phyloP scores from a whole-genome alignment of 176 grass and related monocot genomes.

The Rhynchospora tenuis region DNA sequence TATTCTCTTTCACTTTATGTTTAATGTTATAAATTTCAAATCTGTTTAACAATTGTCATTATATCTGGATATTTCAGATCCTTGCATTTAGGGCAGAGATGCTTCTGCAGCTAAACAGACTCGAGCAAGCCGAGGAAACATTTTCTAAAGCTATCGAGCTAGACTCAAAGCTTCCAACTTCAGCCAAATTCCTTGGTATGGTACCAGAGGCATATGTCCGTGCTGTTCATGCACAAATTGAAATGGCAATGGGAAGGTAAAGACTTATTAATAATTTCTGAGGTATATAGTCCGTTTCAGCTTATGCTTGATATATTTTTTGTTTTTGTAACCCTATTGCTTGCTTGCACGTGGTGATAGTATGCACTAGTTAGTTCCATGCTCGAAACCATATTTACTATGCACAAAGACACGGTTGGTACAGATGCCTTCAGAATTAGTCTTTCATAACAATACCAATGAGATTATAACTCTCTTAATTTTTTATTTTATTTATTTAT shows the following conservation, averaged over 20 bases:
- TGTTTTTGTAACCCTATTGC: too few species aligned
- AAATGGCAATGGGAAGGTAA: conserved; percentile 32
- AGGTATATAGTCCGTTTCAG: too few species aligned
- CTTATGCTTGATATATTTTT: too few species aligned
- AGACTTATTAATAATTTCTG: too few species aligned
- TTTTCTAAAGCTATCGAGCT: conserved; percentile 23
- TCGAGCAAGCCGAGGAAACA: conserved; percentile 56
- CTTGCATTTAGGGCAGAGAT: conserved; percentile 66
- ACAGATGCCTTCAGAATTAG: too few species aligned
- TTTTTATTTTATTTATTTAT: too few species aligned
- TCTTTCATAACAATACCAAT: too few species aligned
- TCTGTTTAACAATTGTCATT: background rate
- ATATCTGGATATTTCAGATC: conserved; percentile 38
- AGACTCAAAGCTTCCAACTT: conserved; percentile 24
- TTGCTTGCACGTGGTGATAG: background rate
- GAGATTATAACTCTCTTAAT: too few species aligned
- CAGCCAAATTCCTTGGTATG: conserved; percentile 42
- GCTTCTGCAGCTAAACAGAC: conserved; percentile 51
- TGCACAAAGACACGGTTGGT: too few species aligned
- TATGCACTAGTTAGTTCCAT: background rate
- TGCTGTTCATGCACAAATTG: conserved; percentile 63
- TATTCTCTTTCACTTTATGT: background rate
- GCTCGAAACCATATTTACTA: too few species aligned
- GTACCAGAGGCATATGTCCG: conserved; percentile 44
- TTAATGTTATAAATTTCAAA: background rate